Evolutionary conservation across 345 rosid genomes (phyloP).

Genomic region (Brassica cretica): DNA sequence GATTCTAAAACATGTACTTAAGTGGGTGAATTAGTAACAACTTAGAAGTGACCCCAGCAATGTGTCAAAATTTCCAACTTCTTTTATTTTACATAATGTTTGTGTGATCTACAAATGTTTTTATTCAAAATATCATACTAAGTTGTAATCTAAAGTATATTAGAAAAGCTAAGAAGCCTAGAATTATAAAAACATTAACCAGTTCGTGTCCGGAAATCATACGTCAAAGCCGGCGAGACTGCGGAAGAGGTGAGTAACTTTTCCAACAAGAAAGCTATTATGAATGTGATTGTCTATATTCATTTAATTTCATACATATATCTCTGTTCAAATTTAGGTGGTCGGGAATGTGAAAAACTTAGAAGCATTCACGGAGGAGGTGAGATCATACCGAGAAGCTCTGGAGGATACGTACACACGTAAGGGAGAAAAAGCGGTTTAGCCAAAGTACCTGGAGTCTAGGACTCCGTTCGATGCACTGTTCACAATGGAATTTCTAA

Average conservation of each 20-base stretch:
- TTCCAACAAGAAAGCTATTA: background rate
- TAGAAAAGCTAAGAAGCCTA: background rate
- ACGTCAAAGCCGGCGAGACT: conserved; percentile 86
- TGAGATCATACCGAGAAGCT: no score
- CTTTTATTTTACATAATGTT: no score
- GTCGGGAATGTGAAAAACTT: no score
- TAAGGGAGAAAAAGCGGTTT: conserved; percentile 84
- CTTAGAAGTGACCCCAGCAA: no score
- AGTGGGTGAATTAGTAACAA: no score
- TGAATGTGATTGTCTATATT: background rate
- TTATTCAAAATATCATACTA: background rate
- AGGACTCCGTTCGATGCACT: conserved; percentile 53
- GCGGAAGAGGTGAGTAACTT: conserved; percentile 76
- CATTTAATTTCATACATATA: conserved; percentile 29
- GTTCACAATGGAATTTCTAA: conserved; percentile 26
- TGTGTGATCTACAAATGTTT: no score
- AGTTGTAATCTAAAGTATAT: background rate
- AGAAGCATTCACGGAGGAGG: no score
- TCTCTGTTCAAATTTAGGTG: no score
- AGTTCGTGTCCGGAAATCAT: conserved; percentile 67
- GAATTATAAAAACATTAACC: no score
- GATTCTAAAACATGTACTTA: no score
- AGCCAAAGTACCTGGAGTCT: conserved; percentile 81
- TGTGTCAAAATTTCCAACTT: no score
- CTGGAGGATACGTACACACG: background rate